Evolutionary conservation across 305 asterid species (phyloP), one percentile per base, ranked within the genome.

Genomic region (Rubia tinctorum): DNA sequence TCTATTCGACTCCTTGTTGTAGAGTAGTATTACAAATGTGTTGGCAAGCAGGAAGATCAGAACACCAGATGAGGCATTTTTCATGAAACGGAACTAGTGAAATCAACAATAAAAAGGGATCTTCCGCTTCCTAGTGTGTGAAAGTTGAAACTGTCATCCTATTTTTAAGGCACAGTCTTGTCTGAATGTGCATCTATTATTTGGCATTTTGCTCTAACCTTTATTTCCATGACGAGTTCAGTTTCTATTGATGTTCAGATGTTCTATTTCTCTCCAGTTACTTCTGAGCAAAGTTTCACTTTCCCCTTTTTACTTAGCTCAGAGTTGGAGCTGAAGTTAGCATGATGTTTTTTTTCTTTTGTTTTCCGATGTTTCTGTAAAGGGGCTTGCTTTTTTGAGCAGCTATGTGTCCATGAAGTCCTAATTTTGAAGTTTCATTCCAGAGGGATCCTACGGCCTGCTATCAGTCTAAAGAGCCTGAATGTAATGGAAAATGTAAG

Each of bases 371-470:
- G 37, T 75, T 62, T 72, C 25, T 34, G 72, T 30, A 72, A 76
- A 23, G 49, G 71, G 59, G 45, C 66, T 63, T 60, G 17, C 18
- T 73, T 53, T 5, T 70, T 14, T 11, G 15, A 56, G 64, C 22
- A 37, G 12, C 13, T 55, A 11, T 37, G 15, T 37, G 66, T 8
- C 34, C 53, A 70, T n/a, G 15, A 77, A 73, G 66, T 60, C 23
- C 47, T 53, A 58, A 30, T 34, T 8, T 60, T 51, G 40, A 42
- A 76, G 68, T 56, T 79, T 79, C 62, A 72, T 68, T 66, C 63
- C 88, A 95, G 99, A 67, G 98, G 99, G 80, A 88, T 95, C 69
- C 83, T 95, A 83, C 88, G 96, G 76, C 98, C 98, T 44, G 93
- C 86, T 20, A 81, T 80, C 88, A 92, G 84, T 85, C 67, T 68